phyloP scores from a whole-genome alignment of 1,284 basidiomycete species.

The Acaromyces ingoldii region DNA sequence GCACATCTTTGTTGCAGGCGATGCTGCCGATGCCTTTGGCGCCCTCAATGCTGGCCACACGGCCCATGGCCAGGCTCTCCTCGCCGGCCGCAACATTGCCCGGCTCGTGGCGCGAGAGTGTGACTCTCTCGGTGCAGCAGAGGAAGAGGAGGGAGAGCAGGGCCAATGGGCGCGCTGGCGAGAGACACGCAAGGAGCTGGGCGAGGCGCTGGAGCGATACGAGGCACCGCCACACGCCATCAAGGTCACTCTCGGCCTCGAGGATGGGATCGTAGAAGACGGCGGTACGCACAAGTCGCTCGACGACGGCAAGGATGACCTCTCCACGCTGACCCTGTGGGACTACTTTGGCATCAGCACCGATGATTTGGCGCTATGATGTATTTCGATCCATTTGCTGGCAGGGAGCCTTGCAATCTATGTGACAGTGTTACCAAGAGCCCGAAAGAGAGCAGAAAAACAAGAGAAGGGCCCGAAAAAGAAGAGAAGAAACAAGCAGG shows the following conservation, averaged over 20 bases:
- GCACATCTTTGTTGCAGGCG: constrained; percentile 24
- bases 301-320: constrained; percentile 1
- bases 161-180: background rate
- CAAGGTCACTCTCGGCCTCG: constrained; percentile 8
- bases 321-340: constrained; percentile 7
- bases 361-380: too few relatives aligned
- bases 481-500: background rate
- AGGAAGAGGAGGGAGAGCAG: background rate
- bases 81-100: constrained; percentile 19
- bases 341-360: background rate
- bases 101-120: constrained; percentile 7
- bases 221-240: constrained; percentile 7
- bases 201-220: constrained; percentile 8
- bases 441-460: too few relatives aligned
- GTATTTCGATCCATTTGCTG: too few relatives aligned
- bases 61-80: constrained; percentile 21
- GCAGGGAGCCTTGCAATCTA: too few relatives aligned
- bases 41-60: constrained; percentile 34
- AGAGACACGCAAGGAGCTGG: background rate
- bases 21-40: constrained; percentile 28
- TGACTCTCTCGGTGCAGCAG: background rate
- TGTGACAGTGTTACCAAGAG: too few relatives aligned
- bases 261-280: background rate
- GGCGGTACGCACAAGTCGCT: background rate
- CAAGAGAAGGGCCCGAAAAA: background rate